These are phyloP conservation scores for Tritrichomonas musculus DNA, from an alignment of 208 protist genomes.

Conservation along the genomic window DNA sequence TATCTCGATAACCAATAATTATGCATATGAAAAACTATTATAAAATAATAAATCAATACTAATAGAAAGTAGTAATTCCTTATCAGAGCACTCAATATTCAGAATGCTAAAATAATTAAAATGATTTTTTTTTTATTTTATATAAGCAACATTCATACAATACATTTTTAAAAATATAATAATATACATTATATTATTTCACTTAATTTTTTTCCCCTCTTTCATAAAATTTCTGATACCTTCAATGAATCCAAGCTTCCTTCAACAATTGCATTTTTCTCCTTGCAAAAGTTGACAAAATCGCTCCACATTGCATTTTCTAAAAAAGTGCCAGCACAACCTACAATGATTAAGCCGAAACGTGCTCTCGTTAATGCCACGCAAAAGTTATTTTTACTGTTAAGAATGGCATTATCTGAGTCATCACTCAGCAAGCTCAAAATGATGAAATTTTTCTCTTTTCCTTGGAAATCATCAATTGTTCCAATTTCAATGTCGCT, in stretches of 20 bases:
- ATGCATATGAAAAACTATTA: too few species aligned
- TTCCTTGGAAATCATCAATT: slow-evolving; percentile 4
- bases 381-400: not conserved
- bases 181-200: too few species aligned
- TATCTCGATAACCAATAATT: too few species aligned
- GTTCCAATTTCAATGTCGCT: not conserved
- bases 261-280: not conserved
- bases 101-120: too few species aligned
- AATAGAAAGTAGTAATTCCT: too few species aligned
- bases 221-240: not conserved
- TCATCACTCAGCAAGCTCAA: not conserved
- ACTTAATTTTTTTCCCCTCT: too few species aligned
- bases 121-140: too few species aligned
- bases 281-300: not conserved
- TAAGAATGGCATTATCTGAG: not conserved
- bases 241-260: not conserved
- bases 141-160: too few species aligned
- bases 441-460: slow-evolving; percentile 19
- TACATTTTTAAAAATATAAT: too few species aligned
- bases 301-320: not conserved
- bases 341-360: not conserved
- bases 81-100: too few species aligned
- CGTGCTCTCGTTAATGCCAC: not conserved
- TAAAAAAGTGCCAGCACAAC: not conserved
- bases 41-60: too few species aligned